Percentiles rank a stretch among this genome's conserved stretches.
Evolutionary conservation across 164 flowering plant species (phyloP).

Genomic region (Euptelea pleiosperma): DNA sequence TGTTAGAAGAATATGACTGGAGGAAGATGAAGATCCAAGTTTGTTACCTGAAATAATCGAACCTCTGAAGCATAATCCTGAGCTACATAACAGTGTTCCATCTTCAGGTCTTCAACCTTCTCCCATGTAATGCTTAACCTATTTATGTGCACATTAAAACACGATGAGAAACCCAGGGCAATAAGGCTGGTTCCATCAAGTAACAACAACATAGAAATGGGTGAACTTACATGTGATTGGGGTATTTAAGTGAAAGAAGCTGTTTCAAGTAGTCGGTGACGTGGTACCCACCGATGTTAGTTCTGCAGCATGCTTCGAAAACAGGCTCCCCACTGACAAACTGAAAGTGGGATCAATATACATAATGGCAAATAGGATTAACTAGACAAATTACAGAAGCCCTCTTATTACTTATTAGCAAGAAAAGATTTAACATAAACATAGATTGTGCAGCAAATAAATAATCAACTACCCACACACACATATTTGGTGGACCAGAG

Average conservation of each 20-base stretch:
- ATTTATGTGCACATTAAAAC: constrained; percentile 12
- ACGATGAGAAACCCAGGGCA: not conserved
- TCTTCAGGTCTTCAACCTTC: constrained; percentile 94
- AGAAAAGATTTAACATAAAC: not conserved
- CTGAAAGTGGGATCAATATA: constrained; percentile 30
- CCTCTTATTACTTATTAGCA: no score
- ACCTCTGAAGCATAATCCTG: constrained; percentile 77
- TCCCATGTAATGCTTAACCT: constrained; percentile 91
- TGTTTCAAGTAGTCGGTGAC: constrained; percentile 91
- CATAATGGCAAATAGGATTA: not conserved
- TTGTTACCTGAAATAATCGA: constrained; percentile 69
- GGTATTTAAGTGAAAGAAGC: constrained; percentile 90
- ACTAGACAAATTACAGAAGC: not conserved
- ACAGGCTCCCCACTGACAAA: constrained; percentile 86
- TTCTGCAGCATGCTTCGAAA: constrained; percentile 74
- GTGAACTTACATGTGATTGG: constrained; percentile 73
- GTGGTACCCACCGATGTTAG: constrained; percentile 95
- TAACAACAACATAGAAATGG: not conserved
- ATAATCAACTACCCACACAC: no score
- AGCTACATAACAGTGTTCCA: constrained; percentile 93
- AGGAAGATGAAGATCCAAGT: not conserved
- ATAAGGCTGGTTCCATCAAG: not conserved
- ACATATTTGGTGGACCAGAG: not conserved
- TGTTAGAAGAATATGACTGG: not conserved
- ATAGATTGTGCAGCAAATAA: not conserved